Evolutionary conservation across 495 filamentous ascomycete species (phyloP), one percentile per base, ranked within the genome.

Genomic region (Daldinia loculata): DNA sequence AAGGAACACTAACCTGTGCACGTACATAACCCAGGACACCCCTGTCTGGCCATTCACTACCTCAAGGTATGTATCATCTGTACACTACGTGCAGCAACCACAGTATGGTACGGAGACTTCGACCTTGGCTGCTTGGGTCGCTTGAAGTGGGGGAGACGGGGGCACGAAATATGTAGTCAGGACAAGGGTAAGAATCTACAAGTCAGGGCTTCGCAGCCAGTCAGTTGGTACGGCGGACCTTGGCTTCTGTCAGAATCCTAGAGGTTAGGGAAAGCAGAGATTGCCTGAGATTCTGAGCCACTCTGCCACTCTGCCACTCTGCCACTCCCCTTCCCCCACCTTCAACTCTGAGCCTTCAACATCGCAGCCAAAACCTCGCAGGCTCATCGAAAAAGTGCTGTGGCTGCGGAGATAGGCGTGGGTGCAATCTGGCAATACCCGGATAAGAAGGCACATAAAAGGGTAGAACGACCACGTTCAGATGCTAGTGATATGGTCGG

Each of bases 131-230:
- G n/a, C n/a, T 70, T 74, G 71, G 71, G 71, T 70, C 63, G 38
- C 63, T 61, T 38, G 63, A 64, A 66, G 71, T 74, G 71, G 71
- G 71, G 71, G 71, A 66, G 48, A 70, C 67, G 67, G 50, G 53
- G 71, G 64, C n/a, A 64, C 53, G 38, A 72, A 64, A 64, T 67
- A 68, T 32, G 64, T 68, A 60, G 55, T 24, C 39, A 67, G 48
- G 60, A 66, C 70, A 69, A 73, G 70, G 71, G 71, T 70, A 29
- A 26, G 57, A 66, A 32, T 73, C 70, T 73, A 66, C 70, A 73
- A 73, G 70, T 55, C 70, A 69, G 57, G 70, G 70, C 62, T 69
- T 62, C 30, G 57, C 66, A 66, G 70, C 70, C 70, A 73, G 70
- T 66, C 66, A 73, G 61, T 69, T 73, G 70, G 70, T 69, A 69